A percentile compares a stretch with the other conserved stretches of the same genome.
These are phyloP conservation scores for Gracilaria gracilis DNA, from an alignment of 23 red algal species.

Conservation along the genomic window DNA sequence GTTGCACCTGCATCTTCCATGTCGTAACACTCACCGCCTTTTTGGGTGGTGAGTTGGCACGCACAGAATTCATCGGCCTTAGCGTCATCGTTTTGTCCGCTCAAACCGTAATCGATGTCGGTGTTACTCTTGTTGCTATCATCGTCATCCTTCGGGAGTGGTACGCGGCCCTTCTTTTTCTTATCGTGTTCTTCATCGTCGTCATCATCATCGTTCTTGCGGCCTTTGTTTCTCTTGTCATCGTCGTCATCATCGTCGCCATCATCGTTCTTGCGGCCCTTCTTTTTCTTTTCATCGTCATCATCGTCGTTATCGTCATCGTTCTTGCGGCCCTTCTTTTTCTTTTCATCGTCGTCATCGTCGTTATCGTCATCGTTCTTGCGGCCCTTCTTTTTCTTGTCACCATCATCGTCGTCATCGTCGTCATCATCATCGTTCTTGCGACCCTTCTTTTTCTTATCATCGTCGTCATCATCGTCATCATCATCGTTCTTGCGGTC, in stretches of 20 bases:
- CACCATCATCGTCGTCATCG: background rate
- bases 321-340: background rate
- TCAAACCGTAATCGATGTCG: too few species aligned
- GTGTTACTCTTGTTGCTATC: background rate
- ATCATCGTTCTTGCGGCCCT: background rate
- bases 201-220: background rate
- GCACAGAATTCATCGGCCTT: background rate
- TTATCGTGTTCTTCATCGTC: background rate
- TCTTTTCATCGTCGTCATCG: too few species aligned
- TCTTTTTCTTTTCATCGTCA: too few species aligned
- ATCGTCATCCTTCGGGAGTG: background rate
- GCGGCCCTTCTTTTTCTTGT: background rate
- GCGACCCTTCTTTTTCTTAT: background rate
- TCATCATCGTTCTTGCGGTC: background rate
- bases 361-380: too few species aligned
- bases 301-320: background rate
- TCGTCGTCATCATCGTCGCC: background rate
- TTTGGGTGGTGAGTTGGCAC: background rate
- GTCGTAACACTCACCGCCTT: conserved; percentile 23
- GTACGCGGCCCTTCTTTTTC: background rate
- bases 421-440: too few species aligned
- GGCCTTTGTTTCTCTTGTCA: too few species aligned
- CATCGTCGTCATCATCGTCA: conserved; percentile 7
- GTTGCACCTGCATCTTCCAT: background rate
- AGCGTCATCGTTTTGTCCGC: background rate